Base-by-base conservation (phyloP, 768 basidiomycete genomes). In the Podaxis rugospora region DNA sequence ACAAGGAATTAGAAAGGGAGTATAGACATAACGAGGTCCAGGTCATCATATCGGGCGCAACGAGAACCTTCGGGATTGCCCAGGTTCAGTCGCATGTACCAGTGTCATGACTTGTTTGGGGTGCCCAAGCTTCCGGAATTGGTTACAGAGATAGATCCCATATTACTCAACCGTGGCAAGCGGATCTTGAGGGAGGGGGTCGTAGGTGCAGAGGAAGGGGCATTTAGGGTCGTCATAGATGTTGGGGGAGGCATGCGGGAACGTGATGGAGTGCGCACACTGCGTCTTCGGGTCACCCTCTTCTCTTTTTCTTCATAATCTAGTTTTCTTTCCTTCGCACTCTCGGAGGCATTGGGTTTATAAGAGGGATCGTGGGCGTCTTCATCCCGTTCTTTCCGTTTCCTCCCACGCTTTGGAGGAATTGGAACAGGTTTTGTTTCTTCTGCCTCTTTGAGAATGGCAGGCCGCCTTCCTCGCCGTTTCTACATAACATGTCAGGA, bases 121-220 rank as follows among this genome's bases (percentile, higher is more conserved):
- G 70, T 70, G 60, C 68, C 68, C 42, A 66, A 65, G 53, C 66
- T 68, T 50, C 61, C 60, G 55, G 53, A 49, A 39, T 69, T 72
- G 52, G 64, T 57, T 27, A 66, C 52, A 44, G 68, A 60, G 37
- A 65, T 62, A 35, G 71, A 51, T 23, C 57, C 65, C 51, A 58
- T 40, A 32, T 55, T 75, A 62, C 74, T 79, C 57, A 81, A 70
- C n/a, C 76, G 76, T 16, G 82, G 82, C 55, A 84, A 77, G 40
- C 83, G 79, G 54, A 84, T 84, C 66, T 83, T 83, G 55, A 84
- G 78, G 23, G 80, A 79, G n/a, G 82, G 80, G 0, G 80, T 76
- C 40, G 72, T 64, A 13, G 76, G 59, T 37, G 59, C 32, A 2
- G 59, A 61, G 49, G 59, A 46, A n/a, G 59, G 46, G n/a, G 59